Conservation (phyloP, 2,329 filamentous ascomycete species). For the Didymella pomorum region DNA sequence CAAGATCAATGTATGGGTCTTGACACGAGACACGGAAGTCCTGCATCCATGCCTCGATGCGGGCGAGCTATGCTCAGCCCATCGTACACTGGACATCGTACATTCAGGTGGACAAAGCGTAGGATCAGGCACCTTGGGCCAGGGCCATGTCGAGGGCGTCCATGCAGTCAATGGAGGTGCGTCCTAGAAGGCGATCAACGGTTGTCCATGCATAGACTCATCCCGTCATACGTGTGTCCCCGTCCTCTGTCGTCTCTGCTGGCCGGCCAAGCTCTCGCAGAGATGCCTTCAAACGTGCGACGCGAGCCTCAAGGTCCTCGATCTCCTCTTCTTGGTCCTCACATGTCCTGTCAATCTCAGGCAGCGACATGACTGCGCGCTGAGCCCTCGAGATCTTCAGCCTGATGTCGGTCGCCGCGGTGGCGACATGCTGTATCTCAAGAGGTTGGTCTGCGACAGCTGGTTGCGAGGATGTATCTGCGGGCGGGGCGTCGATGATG, state of each 20-base stretch:
- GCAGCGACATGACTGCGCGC: slow-evolving; percentile 68
- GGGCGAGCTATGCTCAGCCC: background rate
- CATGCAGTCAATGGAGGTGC: slow-evolving; percentile 41
- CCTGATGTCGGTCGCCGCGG: slow-evolving; percentile 79
- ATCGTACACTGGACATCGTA: background rate
- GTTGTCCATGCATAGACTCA: slow-evolving; percentile 37
- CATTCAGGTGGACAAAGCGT: background rate
- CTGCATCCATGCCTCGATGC: too few relatives aligned
- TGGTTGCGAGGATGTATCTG: slow-evolving; percentile 37
- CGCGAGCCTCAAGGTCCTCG: slow-evolving; percentile 68
- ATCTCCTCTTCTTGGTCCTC: slow-evolving; percentile 78
- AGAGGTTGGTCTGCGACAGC: slow-evolving; percentile 52
- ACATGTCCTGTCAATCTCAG: slow-evolving; percentile 72
- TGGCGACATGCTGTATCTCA: slow-evolving; percentile 78
- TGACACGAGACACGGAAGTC: too few relatives aligned
- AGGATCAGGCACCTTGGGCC: slow-evolving; percentile 23
- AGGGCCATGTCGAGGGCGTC: slow-evolving; percentile 39
- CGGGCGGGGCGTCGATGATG: slow-evolving; percentile 62
- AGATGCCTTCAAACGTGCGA: slow-evolving; percentile 64
- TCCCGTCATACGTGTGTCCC: slow-evolving; percentile 50
- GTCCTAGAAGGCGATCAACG: slow-evolving; percentile 42
- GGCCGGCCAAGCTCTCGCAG: slow-evolving; percentile 44
- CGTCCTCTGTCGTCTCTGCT: slow-evolving; percentile 28
- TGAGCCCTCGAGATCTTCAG: slow-evolving; percentile 84
- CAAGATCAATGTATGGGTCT: too few relatives aligned